Evolutionary conservation across 371 early-diverging fungal genomes (phyloP).

Genomic region (Lichtheimia corymbifera): DNA sequence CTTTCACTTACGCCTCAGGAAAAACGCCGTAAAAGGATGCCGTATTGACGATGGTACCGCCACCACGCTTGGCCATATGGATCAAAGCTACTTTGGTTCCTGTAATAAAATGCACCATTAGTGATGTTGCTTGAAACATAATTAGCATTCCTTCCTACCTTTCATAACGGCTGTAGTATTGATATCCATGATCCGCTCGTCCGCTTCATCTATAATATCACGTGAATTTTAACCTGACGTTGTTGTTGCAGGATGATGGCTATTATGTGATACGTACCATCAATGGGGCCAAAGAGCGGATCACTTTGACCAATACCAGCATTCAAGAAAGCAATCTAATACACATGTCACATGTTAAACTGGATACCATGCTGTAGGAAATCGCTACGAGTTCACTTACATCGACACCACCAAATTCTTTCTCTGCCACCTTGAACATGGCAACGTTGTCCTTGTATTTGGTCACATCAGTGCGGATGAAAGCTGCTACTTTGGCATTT

Average conservation of each 20-base stretch:
- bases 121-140: conserved; percentile 10
- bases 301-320: conserved; percentile 31
- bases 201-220: conserved; percentile 18
- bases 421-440: conserved; percentile 44
- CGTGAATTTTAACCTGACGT: conserved; percentile 5
- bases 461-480: conserved; percentile 59
- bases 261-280: conserved; percentile 15
- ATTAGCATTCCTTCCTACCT: conserved; percentile 23
- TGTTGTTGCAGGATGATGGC: neutral
- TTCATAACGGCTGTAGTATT: conserved; percentile 71
- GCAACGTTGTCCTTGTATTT: conserved; percentile 35
- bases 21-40: conserved; percentile 22
- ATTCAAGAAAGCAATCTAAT: conserved; percentile 21
- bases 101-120: neutral
- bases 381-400: conserved; percentile 2
- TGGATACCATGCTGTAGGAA: neutral
- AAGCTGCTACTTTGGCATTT: conserved; percentile 31
- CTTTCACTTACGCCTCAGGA: conserved; percentile 15
- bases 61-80: conserved; percentile 37
- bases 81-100: conserved; percentile 37
- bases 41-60: conserved; percentile 46
- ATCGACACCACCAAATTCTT: conserved; percentile 52
- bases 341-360: neutral
- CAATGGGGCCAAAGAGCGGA: conserved; percentile 29
- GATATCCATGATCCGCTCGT: conserved; percentile 62